These are phyloP conservation scores for Colletotrichum scovillei DNA, from an alignment of 2,329 filamentous ascomycete genomes.

Conservation along the genomic window DNA sequence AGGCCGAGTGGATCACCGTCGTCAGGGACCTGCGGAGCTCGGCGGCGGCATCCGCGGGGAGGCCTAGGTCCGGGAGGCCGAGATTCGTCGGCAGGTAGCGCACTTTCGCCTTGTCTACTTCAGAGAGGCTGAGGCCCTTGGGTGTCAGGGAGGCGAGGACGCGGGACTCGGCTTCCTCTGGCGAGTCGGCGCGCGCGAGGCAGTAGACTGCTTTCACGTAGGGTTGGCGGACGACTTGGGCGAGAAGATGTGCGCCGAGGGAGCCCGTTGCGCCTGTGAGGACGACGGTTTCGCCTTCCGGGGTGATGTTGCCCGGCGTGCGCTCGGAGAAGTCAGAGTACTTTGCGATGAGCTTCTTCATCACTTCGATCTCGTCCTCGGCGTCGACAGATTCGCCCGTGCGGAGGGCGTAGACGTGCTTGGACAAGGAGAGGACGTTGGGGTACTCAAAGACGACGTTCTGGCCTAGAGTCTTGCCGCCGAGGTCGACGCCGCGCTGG, in stretches of 20 bases:
- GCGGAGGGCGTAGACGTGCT: slow-evolving; percentile 40
- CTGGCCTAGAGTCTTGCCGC: slow-evolving; percentile 40
- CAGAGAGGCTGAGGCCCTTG: slow-evolving; percentile 48
- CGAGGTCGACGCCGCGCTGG: slow-evolving; percentile 50
- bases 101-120: slow-evolving; percentile 49
- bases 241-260: slow-evolving; percentile 68
- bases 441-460: slow-evolving; percentile 57
- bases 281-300: slow-evolving; percentile 50
- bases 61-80: slow-evolving; percentile 51
- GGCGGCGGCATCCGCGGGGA: slow-evolving; percentile 42
- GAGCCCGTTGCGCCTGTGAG: slow-evolving; percentile 72
- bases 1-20: slow-evolving; percentile 60
- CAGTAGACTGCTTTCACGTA: slow-evolving; percentile 65
- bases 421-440: slow-evolving; percentile 49
- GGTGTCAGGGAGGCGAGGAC: slow-evolving; percentile 45
- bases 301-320: slow-evolving; percentile 35
- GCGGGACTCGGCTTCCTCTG: slow-evolving; percentile 44
- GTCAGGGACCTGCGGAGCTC: slow-evolving; percentile 48
- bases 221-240: slow-evolving; percentile 66
- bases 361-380: slow-evolving; percentile 44
- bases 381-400: slow-evolving; percentile 28
- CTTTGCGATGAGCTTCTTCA: slow-evolving; percentile 49
- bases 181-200: slow-evolving; percentile 56
- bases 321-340: slow-evolving; percentile 48
- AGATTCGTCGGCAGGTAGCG: slow-evolving; percentile 54